Conservation (phyloP, 192 early-diverging fungal species). For the Coemansia sp. region DNA sequence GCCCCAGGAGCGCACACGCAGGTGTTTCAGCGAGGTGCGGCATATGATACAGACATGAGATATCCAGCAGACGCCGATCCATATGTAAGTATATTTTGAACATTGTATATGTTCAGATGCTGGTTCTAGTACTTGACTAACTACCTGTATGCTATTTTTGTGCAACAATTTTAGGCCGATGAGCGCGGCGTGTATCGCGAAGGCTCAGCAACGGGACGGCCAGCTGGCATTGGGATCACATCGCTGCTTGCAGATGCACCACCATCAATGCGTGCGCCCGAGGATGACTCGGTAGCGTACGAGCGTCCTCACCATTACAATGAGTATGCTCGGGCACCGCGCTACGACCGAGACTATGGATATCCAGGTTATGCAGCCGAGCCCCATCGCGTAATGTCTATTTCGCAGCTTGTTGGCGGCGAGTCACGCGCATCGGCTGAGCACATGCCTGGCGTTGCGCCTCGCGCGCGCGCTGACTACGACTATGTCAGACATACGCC, state of each 20-base stretch:
- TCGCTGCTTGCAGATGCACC: constrained; percentile 34
- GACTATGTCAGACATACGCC: constrained; percentile 8
- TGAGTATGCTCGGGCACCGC: constrained; percentile 10
- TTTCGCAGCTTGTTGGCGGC: constrained; percentile 47
- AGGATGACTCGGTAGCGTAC: constrained; percentile 1
- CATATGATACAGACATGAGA: not conserved
- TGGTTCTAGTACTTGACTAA: not conserved
- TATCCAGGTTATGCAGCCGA: constrained; percentile 19
- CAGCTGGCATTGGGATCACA: constrained; percentile 42
- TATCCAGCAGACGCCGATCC: constrained; percentile 13
- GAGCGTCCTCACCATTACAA: constrained; percentile 10
- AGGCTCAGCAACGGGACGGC: constrained; percentile 5
- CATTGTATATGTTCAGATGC: not conserved
- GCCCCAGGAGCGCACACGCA: constrained; percentile 20
- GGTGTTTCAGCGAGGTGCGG: constrained; percentile 26
- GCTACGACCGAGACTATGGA: constrained; percentile 17
- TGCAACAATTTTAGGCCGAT: constrained; percentile 8
- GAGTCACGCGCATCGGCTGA: constrained; percentile 7
- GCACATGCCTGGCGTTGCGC: not conserved
- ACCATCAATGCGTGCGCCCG: not conserved
- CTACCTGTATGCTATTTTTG: not conserved
- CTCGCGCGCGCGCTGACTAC: not conserved
- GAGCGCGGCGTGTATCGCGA: constrained; percentile 16
- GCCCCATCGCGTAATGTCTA: constrained; percentile 42
- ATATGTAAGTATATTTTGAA: constrained; percentile 21